These are phyloP conservation scores for Xylariaceae sp. DNA, from an alignment of 2,329 filamentous ascomycete genomes.

Conservation along the genomic window DNA sequence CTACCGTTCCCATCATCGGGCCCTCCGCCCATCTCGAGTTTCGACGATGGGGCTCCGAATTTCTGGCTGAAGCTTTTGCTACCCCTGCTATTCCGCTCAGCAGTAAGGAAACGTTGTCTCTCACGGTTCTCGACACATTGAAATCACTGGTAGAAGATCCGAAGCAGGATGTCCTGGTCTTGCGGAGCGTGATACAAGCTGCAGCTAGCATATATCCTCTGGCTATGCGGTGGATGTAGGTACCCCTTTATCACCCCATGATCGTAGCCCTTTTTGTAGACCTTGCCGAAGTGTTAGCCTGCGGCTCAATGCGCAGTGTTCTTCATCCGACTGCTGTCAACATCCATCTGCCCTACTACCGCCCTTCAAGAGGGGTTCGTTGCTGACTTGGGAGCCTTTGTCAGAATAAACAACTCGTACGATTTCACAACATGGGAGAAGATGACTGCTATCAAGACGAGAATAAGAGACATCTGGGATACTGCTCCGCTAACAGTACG, in stretches of 20 bases:
- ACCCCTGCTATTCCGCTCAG: constrained; percentile 75
- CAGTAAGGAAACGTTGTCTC: constrained; percentile 75
- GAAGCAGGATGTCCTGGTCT: constrained; percentile 72
- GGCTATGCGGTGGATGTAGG: constrained; percentile 91
- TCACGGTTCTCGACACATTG: constrained; percentile 74
- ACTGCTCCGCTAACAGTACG: constrained; percentile 68
- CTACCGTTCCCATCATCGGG: constrained; percentile 86
- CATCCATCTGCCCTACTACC: constrained; percentile 1
- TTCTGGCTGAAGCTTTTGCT: constrained; percentile 91
- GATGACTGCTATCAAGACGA: constrained; percentile 83
- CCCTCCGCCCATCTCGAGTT: constrained; percentile 71
- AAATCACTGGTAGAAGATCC: constrained; percentile 64
- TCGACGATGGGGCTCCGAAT: constrained; percentile 93
- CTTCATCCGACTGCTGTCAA: neutral
- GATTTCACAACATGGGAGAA: constrained; percentile 80
- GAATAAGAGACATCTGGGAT: constrained; percentile 87
- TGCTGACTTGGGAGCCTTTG: constrained; percentile 33
- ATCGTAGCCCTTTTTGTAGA: constrained; percentile 32
- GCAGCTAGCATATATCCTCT: constrained; percentile 90
- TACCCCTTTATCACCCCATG: constrained; percentile 35
- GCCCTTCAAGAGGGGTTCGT: constrained; percentile 7
- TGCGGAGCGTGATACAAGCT: constrained; percentile 83
- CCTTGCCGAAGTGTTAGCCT: constrained; percentile 20
- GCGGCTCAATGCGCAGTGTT: constrained; percentile 22
- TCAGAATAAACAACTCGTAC: constrained; percentile 80